Percentiles rank a stretch among this genome's conserved stretches.
Evolutionary conservation across 1,139 yeast species (phyloP).

Genomic region (Spencermartinsiella ligniputridi): DNA sequence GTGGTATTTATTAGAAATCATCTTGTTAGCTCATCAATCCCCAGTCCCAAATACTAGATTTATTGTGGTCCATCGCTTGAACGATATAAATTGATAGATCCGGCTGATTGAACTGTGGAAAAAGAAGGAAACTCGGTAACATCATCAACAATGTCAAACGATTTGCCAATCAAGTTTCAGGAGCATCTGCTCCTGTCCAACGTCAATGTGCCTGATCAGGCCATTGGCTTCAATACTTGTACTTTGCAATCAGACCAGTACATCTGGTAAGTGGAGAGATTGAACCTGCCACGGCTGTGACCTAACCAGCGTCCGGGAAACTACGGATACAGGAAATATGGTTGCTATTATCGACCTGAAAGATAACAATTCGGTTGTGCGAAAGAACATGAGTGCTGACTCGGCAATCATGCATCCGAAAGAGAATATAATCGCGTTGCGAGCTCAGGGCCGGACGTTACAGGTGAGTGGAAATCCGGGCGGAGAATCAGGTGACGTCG

Average conservation of each 20-base stretch:
- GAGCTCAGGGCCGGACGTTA: slow-evolving; percentile 94
- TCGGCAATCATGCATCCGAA: slow-evolving; percentile 95
- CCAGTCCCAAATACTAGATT: too few species aligned
- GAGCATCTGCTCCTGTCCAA: slow-evolving; percentile 86
- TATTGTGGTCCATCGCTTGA: too few species aligned
- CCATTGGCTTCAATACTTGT: slow-evolving; percentile 88
- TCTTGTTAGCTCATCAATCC: too few species aligned
- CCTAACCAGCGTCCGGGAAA: slow-evolving; percentile 66
- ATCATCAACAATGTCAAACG: slow-evolving; percentile 32
- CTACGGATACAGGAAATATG: slow-evolving; percentile 63
- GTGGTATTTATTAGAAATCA: too few species aligned
- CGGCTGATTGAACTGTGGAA: neutral
- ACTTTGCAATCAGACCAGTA: slow-evolving; percentile 90
- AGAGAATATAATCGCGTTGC: slow-evolving; percentile 80
- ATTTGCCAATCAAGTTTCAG: slow-evolving; percentile 93
- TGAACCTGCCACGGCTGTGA: neutral
- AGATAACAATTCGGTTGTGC: slow-evolving; percentile 65
- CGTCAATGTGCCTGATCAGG: slow-evolving; percentile 76
- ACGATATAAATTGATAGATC: too few species aligned
- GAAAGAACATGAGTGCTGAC: slow-evolving; percentile 96
- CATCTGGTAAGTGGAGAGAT: slow-evolving; percentile 42
- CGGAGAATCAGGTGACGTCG: too few species aligned
- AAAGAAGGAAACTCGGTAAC: too few species aligned
- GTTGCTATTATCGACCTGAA: slow-evolving; percentile 89
- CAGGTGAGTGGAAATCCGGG: slow-evolving; percentile 47